Base-by-base conservation (phyloP, 139 green algal species). In the Chlamydomonas sphaeroides region DNA sequence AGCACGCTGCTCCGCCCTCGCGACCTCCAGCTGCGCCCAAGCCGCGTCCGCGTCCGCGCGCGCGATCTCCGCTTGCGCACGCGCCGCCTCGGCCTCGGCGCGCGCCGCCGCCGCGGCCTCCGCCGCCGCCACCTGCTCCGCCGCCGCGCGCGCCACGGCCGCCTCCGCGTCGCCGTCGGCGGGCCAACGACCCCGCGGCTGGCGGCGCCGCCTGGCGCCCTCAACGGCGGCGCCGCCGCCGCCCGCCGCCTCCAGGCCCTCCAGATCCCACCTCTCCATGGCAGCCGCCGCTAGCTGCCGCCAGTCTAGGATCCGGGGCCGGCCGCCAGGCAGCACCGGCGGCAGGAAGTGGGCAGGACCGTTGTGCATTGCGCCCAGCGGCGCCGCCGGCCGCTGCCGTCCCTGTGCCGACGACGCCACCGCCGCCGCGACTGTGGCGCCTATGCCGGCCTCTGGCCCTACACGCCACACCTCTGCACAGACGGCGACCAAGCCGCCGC, bases 381-480 rank as follows among this genome's bases (percentile, higher is more conserved):
- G 45, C 10, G 42, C 38, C 2, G 14, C 20, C 51, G 14, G 21
- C 68, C 18, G 11, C 42, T 17, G 30, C 26, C 17, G 28, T 6
- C 26, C 26, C 26, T n/a, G 45, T 11, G 42, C 35, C 63, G 3
- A 30, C 11, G 11, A 26, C 41, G 68, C 68, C 41, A 15, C 26
- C 30, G 28, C 68, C 2, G 25, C 68, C 39, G 39, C 68, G n/a
- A 21, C 68, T 4, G 10, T 0, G 30, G 1, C 59, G 21, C 57
- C 71, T 30, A 80, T 30, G 17, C 73, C 73, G 0, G 74, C 74
- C 59, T 80, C 59, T 17, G 59, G 74, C 39, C 59, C 30, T 59
- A 80, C 74, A 2, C 33, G 28, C 74, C 74, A 80, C 1, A 23
- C 17, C 23, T 51, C 42, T 1, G 26, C 41, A 57, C 74, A 80